Evolutionary conservation across 192 early-diverging fungal species (phyloP).

Genomic region (Thamnidium elegans): DNA sequence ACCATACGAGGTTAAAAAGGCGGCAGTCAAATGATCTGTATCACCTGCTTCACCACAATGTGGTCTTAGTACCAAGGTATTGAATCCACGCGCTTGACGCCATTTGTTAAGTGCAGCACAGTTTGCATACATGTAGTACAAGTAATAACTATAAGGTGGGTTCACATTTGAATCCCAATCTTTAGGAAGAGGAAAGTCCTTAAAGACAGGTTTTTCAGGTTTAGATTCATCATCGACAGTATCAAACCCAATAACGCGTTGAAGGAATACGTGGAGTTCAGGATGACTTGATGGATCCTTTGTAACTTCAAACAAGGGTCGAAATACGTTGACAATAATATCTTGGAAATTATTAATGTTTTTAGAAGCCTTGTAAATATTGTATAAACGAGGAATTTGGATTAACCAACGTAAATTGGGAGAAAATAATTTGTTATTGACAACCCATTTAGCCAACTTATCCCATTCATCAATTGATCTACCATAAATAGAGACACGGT

Average conservation of each 20-base stretch:
- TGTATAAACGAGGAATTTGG: conserved; percentile 90
- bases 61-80: conserved; percentile 91
- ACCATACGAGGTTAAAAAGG: conserved; percentile 81
- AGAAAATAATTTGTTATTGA: conserved; percentile 87
- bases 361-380: conserved; percentile 71
- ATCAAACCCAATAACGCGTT: conserved; percentile 93
- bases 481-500: conserved; percentile 92
- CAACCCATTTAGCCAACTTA: conserved; percentile 89
- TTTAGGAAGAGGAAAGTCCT: conserved; percentile 71
- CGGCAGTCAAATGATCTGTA: conserved; percentile 87
- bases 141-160: conserved; percentile 93
- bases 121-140: conserved; percentile 92
- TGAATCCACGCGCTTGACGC: conserved; percentile 71
- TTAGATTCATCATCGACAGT: conserved; percentile 94
- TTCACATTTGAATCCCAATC: conserved; percentile 61
- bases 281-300: conserved; percentile 82
- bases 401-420: conserved; percentile 95
- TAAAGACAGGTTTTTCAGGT: conserved; percentile 76
- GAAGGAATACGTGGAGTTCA: conserved; percentile 88
- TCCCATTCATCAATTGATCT: conserved; percentile 85
- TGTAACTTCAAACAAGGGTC: conserved; percentile 91
- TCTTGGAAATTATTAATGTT: conserved; percentile 71
- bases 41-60: conserved; percentile 96
- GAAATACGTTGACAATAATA: conserved; percentile 72
- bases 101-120: conserved; percentile 78